Conservation (phyloP, 2,329 filamentous ascomycete genomes). For the Parascedosporium putredinis region DNA sequence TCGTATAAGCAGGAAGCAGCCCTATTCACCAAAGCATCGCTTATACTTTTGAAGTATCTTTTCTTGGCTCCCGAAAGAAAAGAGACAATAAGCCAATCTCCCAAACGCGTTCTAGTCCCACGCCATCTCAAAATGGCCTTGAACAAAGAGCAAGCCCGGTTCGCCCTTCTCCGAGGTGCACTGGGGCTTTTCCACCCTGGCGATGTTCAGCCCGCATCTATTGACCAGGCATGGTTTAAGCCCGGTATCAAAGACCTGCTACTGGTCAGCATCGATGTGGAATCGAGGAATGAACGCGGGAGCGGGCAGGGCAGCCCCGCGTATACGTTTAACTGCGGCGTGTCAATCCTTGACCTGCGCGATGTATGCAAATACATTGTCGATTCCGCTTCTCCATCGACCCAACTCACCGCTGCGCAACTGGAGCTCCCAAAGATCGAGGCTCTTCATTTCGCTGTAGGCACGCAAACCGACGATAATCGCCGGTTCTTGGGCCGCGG, state of each 20-base stretch:
- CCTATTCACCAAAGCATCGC: too few relatives aligned
- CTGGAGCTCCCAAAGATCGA: neutral
- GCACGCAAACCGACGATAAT: neutral
- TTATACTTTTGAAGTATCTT: too few relatives aligned
- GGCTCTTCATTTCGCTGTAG: neutral
- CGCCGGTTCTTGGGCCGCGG: neutral
- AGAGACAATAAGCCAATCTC: too few relatives aligned
- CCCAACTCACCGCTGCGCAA: neutral
- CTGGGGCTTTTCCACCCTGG: neutral
- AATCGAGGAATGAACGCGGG: neutral
- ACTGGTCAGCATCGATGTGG: slow-evolving; percentile 1
- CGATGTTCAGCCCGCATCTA: neutral
- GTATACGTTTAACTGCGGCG: slow-evolving; percentile 1
- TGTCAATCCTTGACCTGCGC: slow-evolving; percentile 3
- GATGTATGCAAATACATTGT: neutral
- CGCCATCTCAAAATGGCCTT: neutral
- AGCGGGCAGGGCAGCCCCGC: neutral
- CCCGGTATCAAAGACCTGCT: slow-evolving; percentile 5
- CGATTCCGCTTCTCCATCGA: neutral
- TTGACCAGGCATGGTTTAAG: neutral
- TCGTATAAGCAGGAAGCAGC: too few relatives aligned
- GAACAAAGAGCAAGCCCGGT: neutral
- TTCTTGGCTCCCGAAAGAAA: too few relatives aligned
- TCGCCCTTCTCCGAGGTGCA: neutral
- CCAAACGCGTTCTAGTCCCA: neutral